These are phyloP conservation scores for Pseudopithomyces maydicus DNA, from an alignment of 2,329 filamentous ascomycete species.

Conservation along the genomic window DNA sequence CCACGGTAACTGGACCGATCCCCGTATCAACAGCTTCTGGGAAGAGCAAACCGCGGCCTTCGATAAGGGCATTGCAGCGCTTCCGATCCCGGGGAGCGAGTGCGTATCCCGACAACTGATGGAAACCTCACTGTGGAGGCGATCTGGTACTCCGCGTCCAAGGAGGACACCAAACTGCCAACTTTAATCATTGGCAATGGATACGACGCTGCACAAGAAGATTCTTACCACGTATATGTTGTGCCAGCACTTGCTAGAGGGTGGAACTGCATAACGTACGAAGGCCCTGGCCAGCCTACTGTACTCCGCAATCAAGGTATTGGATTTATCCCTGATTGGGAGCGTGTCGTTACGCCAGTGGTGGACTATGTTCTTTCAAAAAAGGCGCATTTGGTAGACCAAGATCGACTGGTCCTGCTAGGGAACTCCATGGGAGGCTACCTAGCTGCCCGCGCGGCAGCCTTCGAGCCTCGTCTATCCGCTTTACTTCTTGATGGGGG, in stretches of 20 bases:
- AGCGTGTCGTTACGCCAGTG: constrained; percentile 34
- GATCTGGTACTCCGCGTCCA: constrained; percentile 8
- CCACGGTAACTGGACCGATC: constrained; percentile 9
- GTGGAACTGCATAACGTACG: constrained; percentile 39
- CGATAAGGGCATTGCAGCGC: constrained; percentile 8
- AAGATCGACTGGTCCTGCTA: constrained; percentile 27
- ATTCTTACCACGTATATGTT: constrained; percentile 29
- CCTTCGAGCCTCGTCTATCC: constrained; percentile 33
- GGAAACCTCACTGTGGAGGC: constrained; percentile 7
- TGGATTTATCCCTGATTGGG: constrained; percentile 39
- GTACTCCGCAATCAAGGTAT: constrained; percentile 30
- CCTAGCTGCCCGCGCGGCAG: constrained; percentile 36
- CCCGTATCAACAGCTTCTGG: constrained; percentile 7
- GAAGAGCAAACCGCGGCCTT: constrained; percentile 4
- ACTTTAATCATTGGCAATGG: constrained; percentile 29
- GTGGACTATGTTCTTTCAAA: constrained; percentile 33
- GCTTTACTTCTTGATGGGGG: constrained; percentile 28
- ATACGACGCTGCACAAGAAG: constrained; percentile 38
- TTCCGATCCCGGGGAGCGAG: constrained; percentile 8
- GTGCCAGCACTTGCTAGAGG: constrained; percentile 34
- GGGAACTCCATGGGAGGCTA: constrained; percentile 39
- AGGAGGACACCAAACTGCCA: constrained; percentile 8
- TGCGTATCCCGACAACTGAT: constrained; percentile 1
- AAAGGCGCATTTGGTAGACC: constrained; percentile 23
- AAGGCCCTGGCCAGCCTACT: constrained; percentile 40